phyloP scores from a whole-genome alignment of 768 basidiomycete genomes.

The Mycena kentingensis region DNA sequence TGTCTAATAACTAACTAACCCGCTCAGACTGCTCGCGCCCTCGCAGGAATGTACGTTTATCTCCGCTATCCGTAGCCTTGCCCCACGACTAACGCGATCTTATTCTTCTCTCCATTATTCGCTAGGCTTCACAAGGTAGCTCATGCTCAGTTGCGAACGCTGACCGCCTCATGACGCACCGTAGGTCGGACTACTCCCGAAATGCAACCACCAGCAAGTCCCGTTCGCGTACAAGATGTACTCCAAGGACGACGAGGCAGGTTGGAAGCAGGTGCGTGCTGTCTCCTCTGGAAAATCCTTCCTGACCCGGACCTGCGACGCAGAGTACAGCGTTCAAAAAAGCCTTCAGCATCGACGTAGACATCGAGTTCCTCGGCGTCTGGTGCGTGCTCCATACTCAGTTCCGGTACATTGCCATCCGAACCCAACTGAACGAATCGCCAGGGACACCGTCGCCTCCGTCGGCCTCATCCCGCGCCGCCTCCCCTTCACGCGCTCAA shows the following conservation, averaged over 20 bases:
- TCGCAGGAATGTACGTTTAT: slow-evolving; percentile 64
- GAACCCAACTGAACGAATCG: slow-evolving; percentile 8
- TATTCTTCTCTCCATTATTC: neutral
- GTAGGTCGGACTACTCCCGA: slow-evolving; percentile 70
- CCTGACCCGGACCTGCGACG: neutral
- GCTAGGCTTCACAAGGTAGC: slow-evolving; percentile 60
- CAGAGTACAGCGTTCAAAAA: slow-evolving; percentile 73
- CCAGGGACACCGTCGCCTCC: slow-evolving; percentile 71
- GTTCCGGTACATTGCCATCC: too few relatives aligned
- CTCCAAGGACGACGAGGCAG: slow-evolving; percentile 39
- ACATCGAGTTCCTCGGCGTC: slow-evolving; percentile 73
- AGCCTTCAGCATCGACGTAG: slow-evolving; percentile 73
- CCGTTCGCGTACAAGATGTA: slow-evolving; percentile 64
- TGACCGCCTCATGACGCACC: neutral
- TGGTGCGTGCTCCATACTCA: slow-evolving; percentile 48
- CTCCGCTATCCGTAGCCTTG: slow-evolving; percentile 19
- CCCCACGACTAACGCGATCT: too few relatives aligned
- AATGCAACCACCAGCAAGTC: slow-evolving; percentile 45
- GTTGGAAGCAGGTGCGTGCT: slow-evolving; percentile 43
- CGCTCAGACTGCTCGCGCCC: slow-evolving; percentile 53
- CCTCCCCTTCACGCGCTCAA: slow-evolving; percentile 67
- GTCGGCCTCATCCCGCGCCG: slow-evolving; percentile 67
- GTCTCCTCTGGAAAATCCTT: neutral
- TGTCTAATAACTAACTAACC: neutral
- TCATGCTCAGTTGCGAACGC: neutral